Percentiles rank a stretch among this genome's conserved stretches.
phyloP scores from a whole-genome alignment of 805 yeast species.

The Teunomyces cretensis region DNA sequence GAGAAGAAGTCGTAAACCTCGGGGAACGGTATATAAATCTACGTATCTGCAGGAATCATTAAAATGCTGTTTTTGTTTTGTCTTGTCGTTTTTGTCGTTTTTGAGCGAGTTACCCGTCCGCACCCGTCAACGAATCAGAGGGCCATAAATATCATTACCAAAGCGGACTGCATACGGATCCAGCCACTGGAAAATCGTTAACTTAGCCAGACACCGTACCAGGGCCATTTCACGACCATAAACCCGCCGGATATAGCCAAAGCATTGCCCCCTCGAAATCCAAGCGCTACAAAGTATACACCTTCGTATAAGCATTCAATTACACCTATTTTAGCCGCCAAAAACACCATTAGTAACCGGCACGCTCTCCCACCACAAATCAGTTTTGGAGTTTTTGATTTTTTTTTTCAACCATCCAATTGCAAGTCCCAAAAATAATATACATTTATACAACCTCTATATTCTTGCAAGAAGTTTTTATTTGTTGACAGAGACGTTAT shows the following conservation, averaged over 20 bases:
- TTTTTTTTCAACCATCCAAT: constrained; percentile 5
- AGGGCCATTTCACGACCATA: too few relatives aligned
- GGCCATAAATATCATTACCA: constrained; percentile 1
- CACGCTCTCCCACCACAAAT: background rate
- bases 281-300: too few relatives aligned
- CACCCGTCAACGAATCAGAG: constrained; percentile 1
- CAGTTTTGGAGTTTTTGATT: constrained; percentile 2
- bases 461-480: constrained; percentile 3
- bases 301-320: too few relatives aligned
- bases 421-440: constrained; percentile 5
- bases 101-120: background rate
- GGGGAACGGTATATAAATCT: too few relatives aligned
- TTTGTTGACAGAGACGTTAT: constrained; percentile 3
- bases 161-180: background rate
- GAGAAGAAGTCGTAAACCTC: background rate
- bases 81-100: too few relatives aligned
- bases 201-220: background rate
- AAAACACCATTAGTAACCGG: background rate
- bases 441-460: constrained; percentile 4
- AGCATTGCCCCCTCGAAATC: background rate
- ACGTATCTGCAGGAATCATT: too few relatives aligned
- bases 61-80: too few relatives aligned
- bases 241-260: background rate
- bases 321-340: background rate
- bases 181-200: background rate